phyloP scores from a whole-genome alignment of 2,329 filamentous ascomycete genomes.

The Teratosphaeria destructans region DNA sequence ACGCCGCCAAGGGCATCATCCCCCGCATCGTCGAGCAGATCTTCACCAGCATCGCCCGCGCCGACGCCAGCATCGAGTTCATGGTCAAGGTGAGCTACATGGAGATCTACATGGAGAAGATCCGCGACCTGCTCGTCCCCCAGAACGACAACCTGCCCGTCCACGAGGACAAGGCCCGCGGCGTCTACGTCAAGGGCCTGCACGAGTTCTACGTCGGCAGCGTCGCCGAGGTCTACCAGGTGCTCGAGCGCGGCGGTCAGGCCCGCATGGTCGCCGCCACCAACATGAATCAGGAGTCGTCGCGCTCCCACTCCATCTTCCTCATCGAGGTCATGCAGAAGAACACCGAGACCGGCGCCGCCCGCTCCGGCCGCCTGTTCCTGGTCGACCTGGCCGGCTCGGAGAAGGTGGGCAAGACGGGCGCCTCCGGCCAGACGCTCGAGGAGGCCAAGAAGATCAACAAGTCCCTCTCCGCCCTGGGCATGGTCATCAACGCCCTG shows the following conservation, averaged over 20 bases:
- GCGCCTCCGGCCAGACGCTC: constrained; percentile 89
- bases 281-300: constrained; percentile 99
- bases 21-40: constrained; percentile 96
- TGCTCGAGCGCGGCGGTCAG: constrained; percentile 85
- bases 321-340: constrained; percentile 96
- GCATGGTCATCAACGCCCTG: constrained; percentile 97
- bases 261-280: constrained; percentile 88
- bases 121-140: constrained; percentile 82
- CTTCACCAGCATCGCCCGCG: constrained; percentile 86
- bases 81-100: constrained; percentile 98
- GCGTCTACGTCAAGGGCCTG: constrained; percentile 92
- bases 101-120: constrained; percentile 99
- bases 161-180: constrained; percentile 94
- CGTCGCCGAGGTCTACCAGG: constrained; percentile 91
- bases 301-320: constrained; percentile 95
- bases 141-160: constrained; percentile 93
- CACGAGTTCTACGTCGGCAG: constrained; percentile 92
- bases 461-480: constrained; percentile 94
- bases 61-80: constrained; percentile 89
- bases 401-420: constrained; percentile 97
- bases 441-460: constrained; percentile 99
- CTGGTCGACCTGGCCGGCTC: constrained; percentile 96
- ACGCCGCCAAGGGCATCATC: constrained; percentile 81
- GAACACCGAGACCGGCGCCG: constrained; percentile 90
- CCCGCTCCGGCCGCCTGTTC: constrained; percentile 93